Base-by-base conservation (phyloP, 306 rosid genomes). In the Sicyos edulis region DNA sequence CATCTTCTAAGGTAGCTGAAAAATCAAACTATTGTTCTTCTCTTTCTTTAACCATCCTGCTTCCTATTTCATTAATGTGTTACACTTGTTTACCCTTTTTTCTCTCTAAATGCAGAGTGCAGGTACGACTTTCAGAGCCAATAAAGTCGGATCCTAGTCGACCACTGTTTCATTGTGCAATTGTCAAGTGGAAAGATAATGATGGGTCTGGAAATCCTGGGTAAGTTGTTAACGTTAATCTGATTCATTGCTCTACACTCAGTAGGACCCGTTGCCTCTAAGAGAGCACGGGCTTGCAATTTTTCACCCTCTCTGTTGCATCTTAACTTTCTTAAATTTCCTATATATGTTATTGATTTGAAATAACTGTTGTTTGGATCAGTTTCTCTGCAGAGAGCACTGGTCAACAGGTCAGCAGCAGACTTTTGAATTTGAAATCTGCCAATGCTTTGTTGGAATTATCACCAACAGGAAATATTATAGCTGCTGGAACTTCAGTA, bases 361-460 rank as follows among this genome's bases (percentile, higher is more conserved):
- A 24, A 0, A 13, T 44, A 16, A 54, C 10, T 6, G 32, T 56
- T 45, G 69, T 68, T 19, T 82, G 79, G 52, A 70, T 79, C 87
- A 92, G 98, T 64, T 92, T 92, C 81, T 85, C 87, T 65, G 96
- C 96, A 64, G 90, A 85, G 85, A 86, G 96, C 76, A 92, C 96
- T 74, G 98, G 96, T 70, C 90, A 83, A 72, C 98, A 88, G 85
- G 80, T 72, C 77, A 90, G 98, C 84, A 90, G 98, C 84, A 86
- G 93, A 58, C 85, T 92, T 13, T 80, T 92, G 61, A 88, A 90
- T 74, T 84, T 90, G 96, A 90, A 83, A 82, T 81, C 91, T 67
- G 98, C 98, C 52, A 92, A 90, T 88, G 96, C 98, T 51, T 82
- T 92, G 54, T 77, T 92, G 84, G 93, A 90, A 84, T 80, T 92